Conservation (phyloP, 2,329 filamentous ascomycete species). For the Byssothecium circinans region DNA sequence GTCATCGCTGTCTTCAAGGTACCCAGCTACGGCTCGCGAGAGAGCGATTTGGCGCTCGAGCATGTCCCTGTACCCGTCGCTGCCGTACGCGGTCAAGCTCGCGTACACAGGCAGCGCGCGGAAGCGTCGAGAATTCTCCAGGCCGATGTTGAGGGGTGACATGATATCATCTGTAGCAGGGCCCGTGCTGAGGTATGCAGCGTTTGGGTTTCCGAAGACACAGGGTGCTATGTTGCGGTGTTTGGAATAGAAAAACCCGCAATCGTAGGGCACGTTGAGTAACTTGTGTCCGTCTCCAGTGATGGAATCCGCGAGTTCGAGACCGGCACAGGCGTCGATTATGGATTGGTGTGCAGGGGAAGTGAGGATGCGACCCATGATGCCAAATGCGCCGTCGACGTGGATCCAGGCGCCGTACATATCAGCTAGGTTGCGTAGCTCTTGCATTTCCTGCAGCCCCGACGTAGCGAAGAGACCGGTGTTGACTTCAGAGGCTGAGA, state of each 20-base stretch:
- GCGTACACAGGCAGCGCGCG: conserved; percentile 88
- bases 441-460: conserved; percentile 59
- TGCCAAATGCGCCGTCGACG: conserved; percentile 86
- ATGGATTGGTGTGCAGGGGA: conserved; percentile 60
- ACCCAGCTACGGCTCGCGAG: conserved; percentile 66
- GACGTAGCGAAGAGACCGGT: conserved; percentile 76
- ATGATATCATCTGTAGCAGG: conserved; percentile 56
- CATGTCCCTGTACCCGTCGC: conserved; percentile 67
- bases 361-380: conserved; percentile 72
- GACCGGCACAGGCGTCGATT: conserved; percentile 57
- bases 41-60: conserved; percentile 72
- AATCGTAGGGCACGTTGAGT: conserved; percentile 94
- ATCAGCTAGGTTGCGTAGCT: conserved; percentile 70
- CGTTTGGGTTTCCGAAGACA: conserved; percentile 82
- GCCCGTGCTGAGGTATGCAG: conserved; percentile 68
- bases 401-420: conserved; percentile 81
- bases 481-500: conserved; percentile 91
- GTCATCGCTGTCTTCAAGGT: conserved; percentile 60
- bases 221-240: conserved; percentile 59
- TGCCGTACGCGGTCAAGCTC: conserved; percentile 73
- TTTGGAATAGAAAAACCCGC: conserved; percentile 82
- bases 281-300: conserved; percentile 86
- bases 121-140: conserved; percentile 91
- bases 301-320: conserved; percentile 86
- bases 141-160: conserved; percentile 82